phyloP scores from a whole-genome alignment of 352 stramenopile genomes.

The Phytophthora tubulina region DNA sequence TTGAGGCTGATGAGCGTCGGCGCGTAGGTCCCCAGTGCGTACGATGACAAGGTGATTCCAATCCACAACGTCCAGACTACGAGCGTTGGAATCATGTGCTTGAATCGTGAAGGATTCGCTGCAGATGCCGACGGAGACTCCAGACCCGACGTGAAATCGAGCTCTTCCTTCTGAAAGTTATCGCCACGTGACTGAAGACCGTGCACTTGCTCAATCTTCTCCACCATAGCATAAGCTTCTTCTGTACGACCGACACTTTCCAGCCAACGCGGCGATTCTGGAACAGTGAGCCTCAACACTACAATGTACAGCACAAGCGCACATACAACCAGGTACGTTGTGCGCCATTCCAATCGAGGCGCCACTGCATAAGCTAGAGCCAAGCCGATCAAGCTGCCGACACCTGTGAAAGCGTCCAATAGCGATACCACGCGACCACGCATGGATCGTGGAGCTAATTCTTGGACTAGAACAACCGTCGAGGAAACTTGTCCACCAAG shows the following conservation, averaged over 20 bases:
- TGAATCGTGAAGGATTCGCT: slow-evolving; percentile 4
- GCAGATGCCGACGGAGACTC: slow-evolving; percentile 7
- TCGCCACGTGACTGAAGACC: neutral
- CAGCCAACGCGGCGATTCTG: slow-evolving; percentile 63
- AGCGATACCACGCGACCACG: slow-evolving; percentile 45
- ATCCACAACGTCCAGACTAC: slow-evolving; percentile 35
- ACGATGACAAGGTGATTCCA: slow-evolving; percentile 28
- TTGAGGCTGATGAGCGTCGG: slow-evolving; percentile 44
- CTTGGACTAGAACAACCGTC: slow-evolving; percentile 46
- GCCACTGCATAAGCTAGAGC: slow-evolving; percentile 41
- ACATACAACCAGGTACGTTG: slow-evolving; percentile 37
- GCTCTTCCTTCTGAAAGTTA: slow-evolving; percentile 4
- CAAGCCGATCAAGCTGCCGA: slow-evolving; percentile 47
- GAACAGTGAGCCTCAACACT: slow-evolving; percentile 36
- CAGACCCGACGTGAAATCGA: slow-evolving; percentile 12
- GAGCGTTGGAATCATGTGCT: slow-evolving; percentile 2
- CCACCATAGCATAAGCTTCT: slow-evolving; percentile 36
- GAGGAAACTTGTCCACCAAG: slow-evolving; percentile 49
- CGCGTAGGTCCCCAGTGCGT: slow-evolving; percentile 36
- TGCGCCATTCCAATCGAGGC: slow-evolving; percentile 45
- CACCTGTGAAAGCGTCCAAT: slow-evolving; percentile 49
- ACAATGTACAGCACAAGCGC: slow-evolving; percentile 38
- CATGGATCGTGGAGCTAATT: slow-evolving; percentile 44
- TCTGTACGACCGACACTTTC: slow-evolving; percentile 36
- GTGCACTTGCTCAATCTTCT: slow-evolving; percentile 30